Conservation (phyloP, 108 stramenopile genomes). For the Licmophora abbreviata region DNA sequence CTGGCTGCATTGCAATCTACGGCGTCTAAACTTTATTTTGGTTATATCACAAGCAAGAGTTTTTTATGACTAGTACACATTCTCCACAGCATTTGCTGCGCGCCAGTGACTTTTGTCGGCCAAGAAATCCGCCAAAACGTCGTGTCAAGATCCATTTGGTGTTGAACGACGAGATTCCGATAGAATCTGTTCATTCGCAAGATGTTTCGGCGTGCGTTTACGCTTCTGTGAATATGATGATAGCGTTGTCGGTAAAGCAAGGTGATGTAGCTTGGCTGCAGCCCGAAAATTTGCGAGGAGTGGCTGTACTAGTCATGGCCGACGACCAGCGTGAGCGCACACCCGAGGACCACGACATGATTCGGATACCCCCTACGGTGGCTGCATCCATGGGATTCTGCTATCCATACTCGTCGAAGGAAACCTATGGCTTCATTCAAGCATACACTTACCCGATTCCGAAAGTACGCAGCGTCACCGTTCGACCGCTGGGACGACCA, state of each 20-base stretch:
- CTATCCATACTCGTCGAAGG: neutral
- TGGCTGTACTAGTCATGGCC: neutral
- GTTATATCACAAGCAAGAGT: too few relatives aligned
- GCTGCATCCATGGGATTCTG: neutral
- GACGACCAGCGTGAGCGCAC: neutral
- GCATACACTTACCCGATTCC: neutral
- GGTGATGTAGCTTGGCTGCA: constrained; percentile 6
- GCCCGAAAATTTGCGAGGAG: neutral
- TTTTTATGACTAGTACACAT: neutral
- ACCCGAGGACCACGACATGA: neutral
- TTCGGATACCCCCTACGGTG: constrained; percentile 1
- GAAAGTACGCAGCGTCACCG: neutral
- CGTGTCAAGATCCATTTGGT: neutral
- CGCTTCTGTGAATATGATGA: constrained; percentile 1
- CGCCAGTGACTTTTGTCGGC: neutral
- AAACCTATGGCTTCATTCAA: constrained; percentile 1
- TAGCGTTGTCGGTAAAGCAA: constrained; percentile 2
- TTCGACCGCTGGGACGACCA: neutral
- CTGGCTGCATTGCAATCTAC: too few relatives aligned
- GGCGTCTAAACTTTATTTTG: too few relatives aligned
- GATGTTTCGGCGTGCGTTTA: constrained; percentile 3
- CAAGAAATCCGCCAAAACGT: neutral
- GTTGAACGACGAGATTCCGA: neutral
- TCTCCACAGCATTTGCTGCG: neutral
- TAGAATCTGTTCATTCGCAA: neutral